Base-by-base conservation (phyloP, 2,329 filamentous ascomycete genomes). In the Mariannaea sp. region DNA sequence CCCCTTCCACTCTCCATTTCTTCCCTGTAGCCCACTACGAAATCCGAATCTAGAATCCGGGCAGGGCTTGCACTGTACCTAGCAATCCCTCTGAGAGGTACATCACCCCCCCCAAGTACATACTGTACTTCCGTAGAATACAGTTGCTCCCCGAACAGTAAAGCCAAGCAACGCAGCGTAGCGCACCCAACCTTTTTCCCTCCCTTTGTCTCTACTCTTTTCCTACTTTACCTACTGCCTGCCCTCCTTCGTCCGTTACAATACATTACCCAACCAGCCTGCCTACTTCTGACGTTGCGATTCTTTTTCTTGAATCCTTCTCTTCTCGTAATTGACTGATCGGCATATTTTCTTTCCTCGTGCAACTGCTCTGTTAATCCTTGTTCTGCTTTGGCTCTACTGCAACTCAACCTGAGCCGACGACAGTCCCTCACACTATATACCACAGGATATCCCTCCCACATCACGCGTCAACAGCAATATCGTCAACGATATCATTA, bases 1-100 rank as follows among this genome's bases (percentile, higher is more conserved):
- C 52, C 49, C 41, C 17, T 36, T 36, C 51, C 32, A 49, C 38
- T 43, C 22, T 50, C 49, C 41, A 36, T 36, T 36, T 45, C 32
- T 44, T 32, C 43, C 22, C 22, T 8, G 8, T 8, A 24, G 8
- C 22, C 22, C 22, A 24, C 22, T 8, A 5, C 22, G 8, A 5
- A 24, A 24, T 5, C 22, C 22, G 22, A 24, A 45, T 42, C 43
- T 41, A 51, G 32, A 47, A 45, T 35, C 55, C 56, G 42, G n/a
- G 53, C 61, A 45, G 53, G 61, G 49, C 55, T 46, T 49, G 53
- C 44, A 30, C 22, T n/a, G n/a, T n/a, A n/a, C n/a, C n/a, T n/a
- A n/a, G 19, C 19, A 17, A 41, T 10, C 36, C n/a, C n/a, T n/a
- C n/a, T n/a, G n/a, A n/a, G n/a, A n/a, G n/a, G n/a, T n/a, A n/a